Evolutionary conservation across 2,329 filamentous ascomycete species (phyloP).

Genomic region (Fusarium tanahbumbuense): DNA sequence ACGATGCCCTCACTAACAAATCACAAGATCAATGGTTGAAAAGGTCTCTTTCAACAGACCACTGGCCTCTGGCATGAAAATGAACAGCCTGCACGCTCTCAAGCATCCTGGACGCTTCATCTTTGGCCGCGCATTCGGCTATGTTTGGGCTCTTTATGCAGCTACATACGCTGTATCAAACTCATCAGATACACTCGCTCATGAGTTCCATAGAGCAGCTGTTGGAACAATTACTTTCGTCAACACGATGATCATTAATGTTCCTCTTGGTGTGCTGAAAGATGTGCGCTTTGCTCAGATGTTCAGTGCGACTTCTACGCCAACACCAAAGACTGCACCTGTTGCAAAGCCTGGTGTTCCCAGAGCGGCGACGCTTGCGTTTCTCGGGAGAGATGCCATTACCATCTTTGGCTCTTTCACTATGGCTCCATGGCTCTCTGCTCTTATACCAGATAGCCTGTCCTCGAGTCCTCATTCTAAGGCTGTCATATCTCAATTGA

Average conservation of each 20-base stretch:
- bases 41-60: conserved; percentile 40
- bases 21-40: conserved; percentile 35
- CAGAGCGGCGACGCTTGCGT: conserved; percentile 42
- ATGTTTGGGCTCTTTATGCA: conserved; percentile 48
- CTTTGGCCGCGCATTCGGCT: conserved; percentile 41
- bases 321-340: conserved; percentile 5
- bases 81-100: conserved; percentile 26
- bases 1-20: background rate
- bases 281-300: conserved; percentile 49
- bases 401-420: conserved; percentile 51
- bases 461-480: conserved; percentile 43
- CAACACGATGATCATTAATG: conserved; percentile 48
- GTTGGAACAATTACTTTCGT: conserved; percentile 45
- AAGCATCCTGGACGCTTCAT: conserved; percentile 43
- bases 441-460: conserved; percentile 44
- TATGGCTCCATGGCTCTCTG: conserved; percentile 44
- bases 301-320: conserved; percentile 36
- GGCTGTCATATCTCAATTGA: conserved; percentile 45
- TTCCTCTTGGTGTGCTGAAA: conserved; percentile 49
- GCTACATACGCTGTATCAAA: conserved; percentile 48
- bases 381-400: conserved; percentile 47
- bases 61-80: conserved; percentile 25
- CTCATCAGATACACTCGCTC: conserved; percentile 43
- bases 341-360: conserved; percentile 31
- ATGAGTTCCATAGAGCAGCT: conserved; percentile 41